A percentile compares a stretch with the other conserved stretches of the same genome.
Evolutionary conservation across 78 protist species (phyloP).

Genomic region (Dictyostelium citrinum): DNA sequence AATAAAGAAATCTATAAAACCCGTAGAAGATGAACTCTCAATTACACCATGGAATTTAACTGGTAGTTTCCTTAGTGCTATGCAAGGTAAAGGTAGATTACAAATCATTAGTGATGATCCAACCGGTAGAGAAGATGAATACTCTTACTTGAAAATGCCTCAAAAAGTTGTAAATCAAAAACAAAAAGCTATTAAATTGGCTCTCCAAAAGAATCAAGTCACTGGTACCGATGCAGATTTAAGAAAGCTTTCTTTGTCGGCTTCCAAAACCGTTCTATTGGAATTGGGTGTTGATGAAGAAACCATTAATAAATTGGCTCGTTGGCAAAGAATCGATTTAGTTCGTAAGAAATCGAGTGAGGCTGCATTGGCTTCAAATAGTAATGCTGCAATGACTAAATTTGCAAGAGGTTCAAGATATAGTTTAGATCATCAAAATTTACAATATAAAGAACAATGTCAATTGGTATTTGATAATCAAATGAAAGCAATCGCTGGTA

Average conservation of each 20-base stretch:
- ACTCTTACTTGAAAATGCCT: constrained; percentile 58
- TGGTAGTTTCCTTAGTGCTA: constrained; percentile 16
- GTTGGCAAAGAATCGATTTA: constrained; percentile 79
- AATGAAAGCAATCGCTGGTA: constrained; percentile 23
- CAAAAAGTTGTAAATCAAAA: constrained; percentile 68
- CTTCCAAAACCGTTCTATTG: constrained; percentile 36
- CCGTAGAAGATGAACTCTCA: constrained; percentile 64
- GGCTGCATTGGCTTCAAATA: constrained; percentile 45
- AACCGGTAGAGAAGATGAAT: constrained; percentile 44
- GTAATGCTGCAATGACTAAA: constrained; percentile 55
- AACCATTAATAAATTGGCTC: constrained; percentile 25
- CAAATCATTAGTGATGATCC: constrained; percentile 70
- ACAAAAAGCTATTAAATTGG: constrained; percentile 61
- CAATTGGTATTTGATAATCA: constrained; percentile 80
- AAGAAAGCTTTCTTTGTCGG: constrained; percentile 61
- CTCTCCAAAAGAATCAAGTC: constrained; percentile 67
- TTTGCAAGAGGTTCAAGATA: constrained; percentile 76
- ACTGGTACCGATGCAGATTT: constrained; percentile 82
- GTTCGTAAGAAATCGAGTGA: constrained; percentile 73
- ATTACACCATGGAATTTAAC: constrained; percentile 80
- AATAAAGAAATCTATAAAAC: constrained; percentile 17
- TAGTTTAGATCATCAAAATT: constrained; percentile 77
- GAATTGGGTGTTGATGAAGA: constrained; percentile 71
- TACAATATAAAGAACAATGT: constrained; percentile 69
- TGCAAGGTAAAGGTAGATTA: constrained; percentile 63